These are phyloP conservation scores for Haemoproteus tartakovskyi DNA, from an alignment of 169 alveolate genomes.

Conservation along the genomic window DNA sequence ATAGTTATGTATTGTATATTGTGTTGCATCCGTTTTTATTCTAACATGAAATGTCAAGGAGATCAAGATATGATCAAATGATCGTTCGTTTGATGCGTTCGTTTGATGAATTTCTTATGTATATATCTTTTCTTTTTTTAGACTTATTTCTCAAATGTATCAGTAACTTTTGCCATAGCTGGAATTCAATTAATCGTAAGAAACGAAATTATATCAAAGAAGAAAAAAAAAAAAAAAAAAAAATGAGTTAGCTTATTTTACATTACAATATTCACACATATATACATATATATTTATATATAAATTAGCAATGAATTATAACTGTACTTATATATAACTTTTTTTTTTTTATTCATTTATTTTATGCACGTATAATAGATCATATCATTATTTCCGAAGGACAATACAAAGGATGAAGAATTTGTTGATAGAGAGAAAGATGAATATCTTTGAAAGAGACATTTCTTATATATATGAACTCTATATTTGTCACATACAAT, in stretches of 20 bases:
- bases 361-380: too few relatives aligned
- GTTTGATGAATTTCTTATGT: too few relatives aligned
- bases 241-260: neutral
- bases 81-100: too few relatives aligned
- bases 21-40: too few relatives aligned
- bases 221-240: neutral
- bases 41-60: too few relatives aligned
- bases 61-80: too few relatives aligned
- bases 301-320: neutral
- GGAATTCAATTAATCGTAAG: conserved; percentile 62
- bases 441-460: conserved; percentile 17
- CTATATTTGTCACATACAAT: neutral
- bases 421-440: conserved; percentile 39
- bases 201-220: neutral
- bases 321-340: neutral
- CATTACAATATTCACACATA: neutral
- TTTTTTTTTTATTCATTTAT: neutral
- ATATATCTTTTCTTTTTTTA: neutral
- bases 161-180: conserved; percentile 40
- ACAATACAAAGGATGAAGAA: conserved; percentile 34
- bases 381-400: conserved; percentile 48
- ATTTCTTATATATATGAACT: neutral
- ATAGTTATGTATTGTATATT: too few relatives aligned
- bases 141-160: conserved; percentile 51
- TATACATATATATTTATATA: neutral